A percentile compares a stretch with the other conserved stretches of the same genome.
Conservation (phyloP, 495 filamentous ascomycete genomes). For the Cercophora newfieldiana region DNA sequence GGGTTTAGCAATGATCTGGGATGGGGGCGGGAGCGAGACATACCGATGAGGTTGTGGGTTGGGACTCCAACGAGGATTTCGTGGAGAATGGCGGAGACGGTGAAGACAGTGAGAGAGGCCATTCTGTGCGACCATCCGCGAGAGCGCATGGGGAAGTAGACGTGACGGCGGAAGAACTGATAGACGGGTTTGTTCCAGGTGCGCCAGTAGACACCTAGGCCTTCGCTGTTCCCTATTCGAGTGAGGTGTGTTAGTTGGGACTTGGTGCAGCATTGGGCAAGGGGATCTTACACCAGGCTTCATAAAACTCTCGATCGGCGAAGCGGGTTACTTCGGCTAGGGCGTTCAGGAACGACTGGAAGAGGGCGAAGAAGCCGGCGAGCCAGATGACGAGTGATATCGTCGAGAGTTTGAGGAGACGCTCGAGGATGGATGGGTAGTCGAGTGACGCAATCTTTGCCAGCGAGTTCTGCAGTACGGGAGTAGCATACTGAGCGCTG, state of each 20-base stretch:
- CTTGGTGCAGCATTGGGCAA: too few relatives aligned
- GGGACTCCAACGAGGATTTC: conserved; percentile 92
- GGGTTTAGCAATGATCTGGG: not conserved
- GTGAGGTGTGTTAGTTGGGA: not conserved
- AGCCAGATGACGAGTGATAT: conserved; percentile 95
- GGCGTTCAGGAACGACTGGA: conserved; percentile 86
- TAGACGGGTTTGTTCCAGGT: conserved; percentile 98
- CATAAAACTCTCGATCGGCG: conserved; percentile 91
- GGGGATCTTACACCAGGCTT: conserved; percentile 72
- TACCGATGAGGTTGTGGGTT: conserved; percentile 92
- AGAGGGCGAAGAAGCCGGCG: conserved; percentile 92
- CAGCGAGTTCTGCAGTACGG: conserved; percentile 83
- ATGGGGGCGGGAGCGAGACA: conserved; percentile 20
- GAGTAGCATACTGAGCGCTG: conserved; percentile 88
- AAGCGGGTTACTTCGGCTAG: conserved; percentile 88
- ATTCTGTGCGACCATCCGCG: conserved; percentile 68
- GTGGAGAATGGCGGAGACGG: conserved; percentile 83
- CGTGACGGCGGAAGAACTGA: conserved; percentile 90
- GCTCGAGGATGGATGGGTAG: conserved; percentile 78
- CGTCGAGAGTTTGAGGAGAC: conserved; percentile 90
- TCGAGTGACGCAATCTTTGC: conserved; percentile 81
- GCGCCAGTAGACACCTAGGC: conserved; percentile 86
- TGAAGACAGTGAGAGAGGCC: conserved; percentile 78
- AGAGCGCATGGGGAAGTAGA: conserved; percentile 81
- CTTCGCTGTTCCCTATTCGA: conserved; percentile 68